These are phyloP conservation scores for Populus hybrid DNA, from an alignment of 441 rosid species.

Conservation along the genomic window DNA sequence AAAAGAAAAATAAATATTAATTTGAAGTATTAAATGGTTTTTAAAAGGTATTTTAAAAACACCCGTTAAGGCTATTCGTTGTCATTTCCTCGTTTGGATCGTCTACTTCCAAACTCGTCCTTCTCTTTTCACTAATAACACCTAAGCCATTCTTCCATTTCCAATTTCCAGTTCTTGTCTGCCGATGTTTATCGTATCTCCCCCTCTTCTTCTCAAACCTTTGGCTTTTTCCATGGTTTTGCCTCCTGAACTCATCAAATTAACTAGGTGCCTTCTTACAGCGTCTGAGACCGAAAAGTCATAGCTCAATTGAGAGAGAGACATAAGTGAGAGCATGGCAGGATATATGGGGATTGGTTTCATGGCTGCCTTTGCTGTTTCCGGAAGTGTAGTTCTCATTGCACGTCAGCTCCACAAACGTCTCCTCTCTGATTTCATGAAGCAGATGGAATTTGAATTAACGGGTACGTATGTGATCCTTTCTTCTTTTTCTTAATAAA, in stretches of 20 bases:
- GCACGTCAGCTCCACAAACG: slow-evolving; percentile 63
- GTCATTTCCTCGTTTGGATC: slow-evolving; percentile 6
- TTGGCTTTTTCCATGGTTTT: slow-evolving; percentile 15
- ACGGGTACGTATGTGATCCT: slow-evolving; percentile 24
- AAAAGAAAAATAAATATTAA: no score
- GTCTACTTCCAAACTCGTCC: neutral
- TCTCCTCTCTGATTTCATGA: slow-evolving; percentile 73
- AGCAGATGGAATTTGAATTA: slow-evolving; percentile 58
- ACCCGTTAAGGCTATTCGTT: no score
- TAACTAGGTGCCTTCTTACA: neutral
- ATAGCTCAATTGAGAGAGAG: neutral
- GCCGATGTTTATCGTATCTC: neutral
- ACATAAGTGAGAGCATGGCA: slow-evolving; percentile 29
- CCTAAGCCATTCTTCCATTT: neutral
- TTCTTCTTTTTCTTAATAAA: neutral
- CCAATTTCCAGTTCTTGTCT: neutral
- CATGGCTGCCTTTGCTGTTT: slow-evolving; percentile 69
- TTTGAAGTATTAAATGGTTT: no score
- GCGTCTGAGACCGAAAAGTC: neutral
- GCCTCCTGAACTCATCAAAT: neutral
- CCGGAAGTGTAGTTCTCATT: slow-evolving; percentile 65
- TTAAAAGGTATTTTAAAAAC: no score
- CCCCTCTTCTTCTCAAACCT: neutral
- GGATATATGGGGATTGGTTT: slow-evolving; percentile 40
- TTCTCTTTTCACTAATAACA: neutral